Conservation (phyloP, 768 basidiomycete genomes). For the Psilocybe cubensis region DNA sequence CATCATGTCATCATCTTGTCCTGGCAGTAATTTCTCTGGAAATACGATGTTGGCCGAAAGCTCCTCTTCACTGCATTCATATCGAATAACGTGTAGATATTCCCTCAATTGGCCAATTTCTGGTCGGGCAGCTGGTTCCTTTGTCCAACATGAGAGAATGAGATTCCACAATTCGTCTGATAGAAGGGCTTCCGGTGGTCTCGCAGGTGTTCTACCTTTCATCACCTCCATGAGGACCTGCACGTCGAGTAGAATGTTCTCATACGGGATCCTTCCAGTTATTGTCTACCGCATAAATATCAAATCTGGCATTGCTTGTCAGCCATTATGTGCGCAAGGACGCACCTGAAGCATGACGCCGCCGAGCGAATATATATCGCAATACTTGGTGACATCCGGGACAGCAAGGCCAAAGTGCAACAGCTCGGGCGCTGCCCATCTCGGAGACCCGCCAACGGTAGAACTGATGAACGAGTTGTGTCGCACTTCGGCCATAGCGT, state of each 20-base stretch:
- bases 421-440: conserved; percentile 40
- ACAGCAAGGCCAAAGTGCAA: conserved; percentile 13
- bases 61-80: neutral
- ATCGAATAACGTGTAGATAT: neutral
- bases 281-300: neutral
- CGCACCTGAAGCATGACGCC: conserved; percentile 29
- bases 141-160: neutral
- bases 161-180: conserved; percentile 2
- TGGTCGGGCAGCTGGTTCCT: neutral
- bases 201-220: neutral
- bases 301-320: neutral
- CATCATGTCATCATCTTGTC: neutral
- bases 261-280: conserved; percentile 1
- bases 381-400: conserved; percentile 12
- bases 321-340: neutral
- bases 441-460: conserved; percentile 30
- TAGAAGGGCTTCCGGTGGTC: neutral
- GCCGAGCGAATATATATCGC: conserved; percentile 42
- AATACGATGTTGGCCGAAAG: neutral
- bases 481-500: conserved; percentile 24
- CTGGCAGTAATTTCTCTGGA: neutral
- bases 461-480: conserved; percentile 27
- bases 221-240: conserved; percentile 2
- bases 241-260: neutral
- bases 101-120: conserved; percentile 1